Evolutionary conservation across 2,329 filamentous ascomycete genomes (phyloP), one percentile per base, ranked within the genome.

Genomic region (Fusarium sp.): DNA sequence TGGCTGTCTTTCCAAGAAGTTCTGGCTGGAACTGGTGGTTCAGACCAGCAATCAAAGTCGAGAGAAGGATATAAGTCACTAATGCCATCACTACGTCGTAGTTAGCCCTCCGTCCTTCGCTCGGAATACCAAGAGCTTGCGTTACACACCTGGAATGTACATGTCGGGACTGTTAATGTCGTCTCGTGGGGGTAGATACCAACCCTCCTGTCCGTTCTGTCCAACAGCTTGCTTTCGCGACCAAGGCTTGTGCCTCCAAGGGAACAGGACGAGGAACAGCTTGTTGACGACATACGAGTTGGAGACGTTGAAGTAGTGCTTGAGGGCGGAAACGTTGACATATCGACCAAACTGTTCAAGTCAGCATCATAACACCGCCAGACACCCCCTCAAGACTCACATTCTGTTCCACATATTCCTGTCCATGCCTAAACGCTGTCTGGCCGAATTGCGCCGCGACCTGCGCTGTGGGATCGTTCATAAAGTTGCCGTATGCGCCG

Each of bases 241-340:
- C 96, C 96, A 99, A 8, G 95, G 95, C 83, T 94, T 94, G 82
- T 99, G 97, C 74, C 95, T 88, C 95, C 96, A 99, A 57, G 96
- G 96, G 81, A 98, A 97, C 66, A 99, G 90, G 63, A 99, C 95
- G 63, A 99, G 89, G 78, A 92, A 90, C 63, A 99, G 87, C 83
- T 99, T 99, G 83, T 91, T 94, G 78, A 97, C 86, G 78, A 99
- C 96, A 82, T 99, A 99, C 64, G 89, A 92, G 85, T 99, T 99
- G 73, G 94, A 97, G 70, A 99, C 96, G 83, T 98, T 98, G 85
- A 99, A 99, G 87, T 98, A 99, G 83, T 98, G 96, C 82, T 99
- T 99, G 46, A 99, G 87, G 20, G 94, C 93, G 16, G 92, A 91
- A 74, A 98, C 92, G 77, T 94, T 97, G 81, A 99, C 91, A 82